Conservation (phyloP, 345 rosid species). For the Salix brachista region DNA sequence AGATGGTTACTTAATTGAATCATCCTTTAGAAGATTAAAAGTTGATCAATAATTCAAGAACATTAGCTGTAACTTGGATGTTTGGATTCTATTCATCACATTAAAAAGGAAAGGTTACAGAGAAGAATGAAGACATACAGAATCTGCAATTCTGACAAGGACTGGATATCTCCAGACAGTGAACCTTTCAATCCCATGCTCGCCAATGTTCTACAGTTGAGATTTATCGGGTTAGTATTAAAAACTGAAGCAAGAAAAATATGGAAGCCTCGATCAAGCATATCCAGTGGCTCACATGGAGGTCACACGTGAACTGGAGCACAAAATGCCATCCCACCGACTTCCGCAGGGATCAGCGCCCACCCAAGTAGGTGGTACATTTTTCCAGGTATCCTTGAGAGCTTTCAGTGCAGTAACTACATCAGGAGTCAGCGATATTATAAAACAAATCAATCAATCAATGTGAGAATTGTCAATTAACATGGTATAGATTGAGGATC, state of each 20-base stretch:
- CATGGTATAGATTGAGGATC: not conserved
- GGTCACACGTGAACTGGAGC: constrained; percentile 43
- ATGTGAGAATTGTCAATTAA: not conserved
- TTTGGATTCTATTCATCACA: not conserved
- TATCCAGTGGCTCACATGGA: constrained; percentile 44
- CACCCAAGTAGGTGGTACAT: constrained; percentile 54
- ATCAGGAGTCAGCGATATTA: not conserved
- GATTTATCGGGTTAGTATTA: not conserved
- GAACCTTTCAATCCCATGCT: constrained; percentile 51
- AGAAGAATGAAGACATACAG: constrained; percentile 44
- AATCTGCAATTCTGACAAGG: constrained; percentile 51
- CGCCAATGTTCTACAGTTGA: constrained; percentile 54
- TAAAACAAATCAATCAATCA: not conserved
- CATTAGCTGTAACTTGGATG: not conserved
- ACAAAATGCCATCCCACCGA: constrained; percentile 64
- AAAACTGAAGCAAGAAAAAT: not conserved
- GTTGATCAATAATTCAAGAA: not conserved
- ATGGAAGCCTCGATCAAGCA: not conserved
- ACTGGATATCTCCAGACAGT: constrained; percentile 51
- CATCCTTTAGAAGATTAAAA: not conserved
- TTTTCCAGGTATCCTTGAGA: constrained; percentile 43
- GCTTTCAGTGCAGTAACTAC: constrained; percentile 46
- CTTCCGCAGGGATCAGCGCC: constrained; percentile 71
- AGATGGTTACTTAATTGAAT: too few relatives aligned
- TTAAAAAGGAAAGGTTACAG: not conserved